A percentile compares a stretch with the other conserved stretches of the same genome.
Evolutionary conservation across 2,329 filamentous ascomycete genomes (phyloP).

Genomic region (Xylariales sp.): DNA sequence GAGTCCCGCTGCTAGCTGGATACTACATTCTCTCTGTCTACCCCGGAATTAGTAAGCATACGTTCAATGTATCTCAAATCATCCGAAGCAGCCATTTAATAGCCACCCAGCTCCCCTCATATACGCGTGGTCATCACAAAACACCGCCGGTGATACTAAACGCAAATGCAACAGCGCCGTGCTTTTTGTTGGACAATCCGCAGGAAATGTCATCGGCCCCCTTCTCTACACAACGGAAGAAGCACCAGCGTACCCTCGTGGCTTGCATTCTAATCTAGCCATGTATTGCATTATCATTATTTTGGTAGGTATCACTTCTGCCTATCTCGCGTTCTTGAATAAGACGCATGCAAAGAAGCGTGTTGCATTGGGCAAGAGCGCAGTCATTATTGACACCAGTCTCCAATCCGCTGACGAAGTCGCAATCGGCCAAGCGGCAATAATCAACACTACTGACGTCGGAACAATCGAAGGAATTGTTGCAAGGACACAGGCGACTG

Average conservation of each 20-base stretch:
- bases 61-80: not conserved
- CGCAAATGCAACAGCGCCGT: slow-evolving; percentile 62
- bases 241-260: slow-evolving; percentile 50
- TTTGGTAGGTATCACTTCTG: slow-evolving; percentile 33
- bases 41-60: slow-evolving; percentile 43
- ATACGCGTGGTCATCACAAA: slow-evolving; percentile 57
- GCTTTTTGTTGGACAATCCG: slow-evolving; percentile 61
- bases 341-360: slow-evolving; percentile 24
- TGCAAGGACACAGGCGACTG: slow-evolving; percentile 20
- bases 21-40: slow-evolving; percentile 47
- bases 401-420: slow-evolving; percentile 46
- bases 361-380: slow-evolving; percentile 55
- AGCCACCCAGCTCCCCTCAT: slow-evolving; percentile 47
- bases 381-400: slow-evolving; percentile 53
- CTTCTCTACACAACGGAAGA: slow-evolving; percentile 59
- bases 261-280: slow-evolving; percentile 54
- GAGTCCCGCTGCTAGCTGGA: slow-evolving; percentile 33
- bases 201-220: slow-evolving; percentile 63
- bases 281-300: slow-evolving; percentile 58
- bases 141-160: slow-evolving; percentile 67
- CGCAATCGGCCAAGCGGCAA: slow-evolving; percentile 28
- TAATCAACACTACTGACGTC: slow-evolving; percentile 8
- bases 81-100: slow-evolving; percentile 10
- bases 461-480: slow-evolving; percentile 16
- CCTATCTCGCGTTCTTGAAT: slow-evolving; percentile 15